Base-by-base conservation (phyloP, 169 alveolate genomes). In the Cryptosporidium baileyi region DNA sequence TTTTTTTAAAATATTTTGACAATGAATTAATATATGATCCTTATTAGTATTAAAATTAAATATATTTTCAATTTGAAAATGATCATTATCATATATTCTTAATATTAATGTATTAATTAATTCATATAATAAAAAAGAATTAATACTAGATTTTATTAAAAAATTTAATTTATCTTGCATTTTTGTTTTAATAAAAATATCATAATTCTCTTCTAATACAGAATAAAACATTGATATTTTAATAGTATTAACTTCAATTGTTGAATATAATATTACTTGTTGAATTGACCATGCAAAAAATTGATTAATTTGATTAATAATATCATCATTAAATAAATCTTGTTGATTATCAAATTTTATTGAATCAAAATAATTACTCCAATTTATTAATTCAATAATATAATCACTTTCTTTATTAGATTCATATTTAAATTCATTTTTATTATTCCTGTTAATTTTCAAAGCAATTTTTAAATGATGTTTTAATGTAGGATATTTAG, bases 401-500 rank as follows among this genome's bases (percentile, higher is more conserved):
- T 54, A 51, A n/a, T 54, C 67, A 54, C 67, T 74, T 13, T 74
- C 67, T 11, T 57, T 41, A 43, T 52, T 74, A 26, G 80, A 43
- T 11, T 54, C 57, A n/a, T 74, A 22, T 40, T 5, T 15, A 5
- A 43, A 49, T 28, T 67, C 51, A 3, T 38, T 38, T 26, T 52
- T 24, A 38, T n/a, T 22, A 32, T 67, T 51, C 30, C 34, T 60
- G 28, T 22, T 38, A 24, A 74, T 74, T 1, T 74, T 74, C 43
- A 74, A 57, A 1, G 85, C 85, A n/a, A 74, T 74, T 61, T 74
- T 74, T 24, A 74, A 74, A 41, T 74, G 85, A 9, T 36, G 88
- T 36, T 88, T 81, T 52, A 89, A 89, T 61, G 89, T 74, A 1
- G 92, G 91, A 24, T 90, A 80, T 51, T 85, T 90, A 3, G 93